Conservation (phyloP, 768 basidiomycete genomes). For the Mrakia frigida region DNA sequence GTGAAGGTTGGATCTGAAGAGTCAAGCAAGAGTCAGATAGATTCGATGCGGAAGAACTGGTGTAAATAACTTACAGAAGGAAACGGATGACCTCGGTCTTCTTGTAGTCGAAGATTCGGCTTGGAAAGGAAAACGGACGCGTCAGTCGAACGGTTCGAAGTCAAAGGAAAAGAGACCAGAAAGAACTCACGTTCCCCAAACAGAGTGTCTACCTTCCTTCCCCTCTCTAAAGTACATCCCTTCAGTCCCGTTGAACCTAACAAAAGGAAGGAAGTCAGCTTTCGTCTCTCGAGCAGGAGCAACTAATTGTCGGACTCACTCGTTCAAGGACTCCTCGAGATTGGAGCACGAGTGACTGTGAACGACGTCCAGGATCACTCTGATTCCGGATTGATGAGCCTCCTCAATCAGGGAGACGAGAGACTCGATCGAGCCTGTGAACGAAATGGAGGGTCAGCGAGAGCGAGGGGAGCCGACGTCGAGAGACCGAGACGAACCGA, state of each 20-base stretch:
- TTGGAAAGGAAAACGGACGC: neutral
- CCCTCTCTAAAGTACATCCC: constrained; percentile 27
- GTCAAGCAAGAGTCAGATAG: neutral
- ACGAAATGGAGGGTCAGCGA: neutral
- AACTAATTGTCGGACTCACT: neutral
- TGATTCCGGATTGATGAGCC: constrained; percentile 26
- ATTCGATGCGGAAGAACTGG: neutral
- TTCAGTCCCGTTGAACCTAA: constrained; percentile 29
- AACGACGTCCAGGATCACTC: constrained; percentile 31
- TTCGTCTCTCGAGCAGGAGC: neutral
- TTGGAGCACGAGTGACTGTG: constrained; percentile 31
- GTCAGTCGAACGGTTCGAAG: neutral
- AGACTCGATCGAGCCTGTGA: constrained; percentile 7
- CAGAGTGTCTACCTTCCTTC: constrained; percentile 12
- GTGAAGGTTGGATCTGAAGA: constrained; percentile 28
- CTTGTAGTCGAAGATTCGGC: constrained; percentile 30
- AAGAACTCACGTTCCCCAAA: constrained; percentile 32
- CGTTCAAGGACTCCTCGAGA: constrained; percentile 23
- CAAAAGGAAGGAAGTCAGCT: neutral
- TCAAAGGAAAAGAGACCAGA: too few relatives aligned
- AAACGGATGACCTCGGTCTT: constrained; percentile 25
- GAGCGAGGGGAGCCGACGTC: too few relatives aligned
- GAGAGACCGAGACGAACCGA: constrained; percentile 8
- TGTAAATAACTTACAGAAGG: constrained; percentile 14
- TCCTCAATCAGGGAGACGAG: constrained; percentile 30